Evolutionary conservation across 2,329 filamentous ascomycete genomes (phyloP), one percentile per base, ranked within the genome.

Genomic region (Rachicladosporium sp.): DNA sequence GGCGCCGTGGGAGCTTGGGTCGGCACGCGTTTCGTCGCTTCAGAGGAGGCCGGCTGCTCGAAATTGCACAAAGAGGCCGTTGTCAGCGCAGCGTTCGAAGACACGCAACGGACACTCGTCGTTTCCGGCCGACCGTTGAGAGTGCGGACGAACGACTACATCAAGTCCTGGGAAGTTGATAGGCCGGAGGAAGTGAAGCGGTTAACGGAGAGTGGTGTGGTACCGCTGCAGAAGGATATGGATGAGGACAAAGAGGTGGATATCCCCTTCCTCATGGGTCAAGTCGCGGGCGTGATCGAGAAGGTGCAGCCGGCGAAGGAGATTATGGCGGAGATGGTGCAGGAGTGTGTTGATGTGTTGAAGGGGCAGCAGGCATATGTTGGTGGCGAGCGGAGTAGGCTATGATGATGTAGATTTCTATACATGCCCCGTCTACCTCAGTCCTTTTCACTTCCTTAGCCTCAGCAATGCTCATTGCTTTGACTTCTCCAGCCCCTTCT

Each of bases 1-100:
- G 89, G 89, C 10, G 89, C 88, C 1, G 70, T 73, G 3, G 89
- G 84, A 8, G 89, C 93, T 1, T 96, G 89, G 89, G 88, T 96
- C 1, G 89, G 89, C 21, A 95, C 89, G 44, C 71, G 89, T 12
- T 95, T 95, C 61, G 85, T 95, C 10, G 88, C 89, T 1, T 77
- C 76, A 6, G 70, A 68, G 29, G 89, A 95, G 66, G 87, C 87
- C 1, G 80, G 79, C 10, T 88, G 85, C 54, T 83, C 80, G 58
- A 71, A 80, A 50, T 67, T 78, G 66, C 88, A 95, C 62, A 95
- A 95, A 66, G 68, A 81, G 50, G 81, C 79, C 23, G 87, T 95
- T 1, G 81, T 94, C 2, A 67, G 64, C n/a, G 89, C 86, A 41
- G 71, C 68, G 8, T 88, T 85, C 52, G 77, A 81, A 31, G 87